Percentiles rank a stretch among this genome's conserved stretches.
Conservation (phyloP, 2,329 filamentous ascomycete genomes). For the Scytalidium lignicola region DNA sequence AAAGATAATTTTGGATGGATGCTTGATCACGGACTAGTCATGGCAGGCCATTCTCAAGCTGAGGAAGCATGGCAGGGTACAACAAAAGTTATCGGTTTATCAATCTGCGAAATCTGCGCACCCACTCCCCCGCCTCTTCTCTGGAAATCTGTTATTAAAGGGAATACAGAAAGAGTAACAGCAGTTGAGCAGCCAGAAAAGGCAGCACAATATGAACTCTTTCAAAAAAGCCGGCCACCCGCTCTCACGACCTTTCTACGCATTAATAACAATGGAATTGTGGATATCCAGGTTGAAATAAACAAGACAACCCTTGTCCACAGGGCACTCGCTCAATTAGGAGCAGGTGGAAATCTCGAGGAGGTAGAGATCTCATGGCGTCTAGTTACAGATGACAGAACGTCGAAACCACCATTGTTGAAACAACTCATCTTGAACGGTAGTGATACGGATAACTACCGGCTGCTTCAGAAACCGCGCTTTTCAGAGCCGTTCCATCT, state of each 20-base stretch:
- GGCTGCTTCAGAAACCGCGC: slow-evolving; percentile 27
- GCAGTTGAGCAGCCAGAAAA: slow-evolving; percentile 45
- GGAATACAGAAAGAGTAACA: slow-evolving; percentile 24
- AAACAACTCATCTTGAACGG: slow-evolving; percentile 35
- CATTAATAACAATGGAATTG: slow-evolving; percentile 24
- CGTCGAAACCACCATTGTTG: slow-evolving; percentile 28
- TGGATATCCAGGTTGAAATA: slow-evolving; percentile 35
- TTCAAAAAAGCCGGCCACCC: slow-evolving; percentile 41
- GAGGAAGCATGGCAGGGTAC: slow-evolving; percentile 3
- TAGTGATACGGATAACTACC: slow-evolving; percentile 33
- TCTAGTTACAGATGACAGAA: slow-evolving; percentile 39
- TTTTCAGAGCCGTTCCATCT: slow-evolving; percentile 25
- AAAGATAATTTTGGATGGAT: slow-evolving; percentile 6
- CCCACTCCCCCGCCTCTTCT: slow-evolving; percentile 31
- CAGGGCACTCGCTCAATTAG: slow-evolving; percentile 33
- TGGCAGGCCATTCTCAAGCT: slow-evolving; percentile 4
- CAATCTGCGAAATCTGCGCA: slow-evolving; percentile 27
- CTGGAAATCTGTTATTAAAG: slow-evolving; percentile 25
- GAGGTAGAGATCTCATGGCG: slow-evolving; percentile 37
- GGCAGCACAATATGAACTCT: slow-evolving; percentile 45
- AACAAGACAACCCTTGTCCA: slow-evolving; percentile 38
- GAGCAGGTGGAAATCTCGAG: slow-evolving; percentile 4
- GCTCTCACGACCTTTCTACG: slow-evolving; percentile 35
- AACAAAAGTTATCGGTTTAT: neutral
- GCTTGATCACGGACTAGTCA: slow-evolving; percentile 5